These are phyloP conservation scores for Nemophila menziesii DNA, from an alignment of 257 asterid species.

Conservation along the genomic window DNA sequence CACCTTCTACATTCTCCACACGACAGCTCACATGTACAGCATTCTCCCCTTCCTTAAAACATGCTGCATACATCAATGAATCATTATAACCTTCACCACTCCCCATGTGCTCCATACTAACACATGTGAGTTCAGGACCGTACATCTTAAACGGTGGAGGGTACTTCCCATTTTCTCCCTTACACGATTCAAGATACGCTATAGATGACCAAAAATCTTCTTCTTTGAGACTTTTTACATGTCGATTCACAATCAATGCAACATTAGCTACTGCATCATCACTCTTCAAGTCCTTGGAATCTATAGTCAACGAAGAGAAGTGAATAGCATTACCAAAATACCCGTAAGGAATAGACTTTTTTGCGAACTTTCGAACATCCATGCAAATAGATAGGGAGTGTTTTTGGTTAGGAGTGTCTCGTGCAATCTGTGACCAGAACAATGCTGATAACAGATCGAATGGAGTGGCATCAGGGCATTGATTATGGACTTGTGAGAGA, in stretches of 20 bases:
- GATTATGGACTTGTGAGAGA: constrained; percentile 17
- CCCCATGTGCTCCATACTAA: constrained; percentile 22
- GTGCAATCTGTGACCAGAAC: constrained; percentile 36
- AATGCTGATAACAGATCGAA: constrained; percentile 41
- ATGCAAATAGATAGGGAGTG: constrained; percentile 26
- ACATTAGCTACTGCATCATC: constrained; percentile 15
- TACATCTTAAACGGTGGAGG: constrained; percentile 15
- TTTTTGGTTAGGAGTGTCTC: background rate
- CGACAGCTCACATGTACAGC: constrained; percentile 38
- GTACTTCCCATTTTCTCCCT: constrained; percentile 8
- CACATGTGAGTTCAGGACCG: constrained; percentile 28
- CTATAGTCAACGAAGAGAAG: constrained; percentile 21
- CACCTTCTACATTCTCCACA: constrained; percentile 35
- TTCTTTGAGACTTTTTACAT: constrained; percentile 14
- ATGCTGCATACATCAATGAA: constrained; percentile 23
- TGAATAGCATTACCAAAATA: constrained; percentile 43
- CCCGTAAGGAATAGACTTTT: constrained; percentile 13
- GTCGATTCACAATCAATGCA: constrained; percentile 19
- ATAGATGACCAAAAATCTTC: constrained; percentile 15
- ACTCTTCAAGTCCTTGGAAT: constrained; percentile 11
- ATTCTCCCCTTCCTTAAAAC: constrained; percentile 28
- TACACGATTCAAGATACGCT: constrained; percentile 10
- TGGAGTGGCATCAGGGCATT: constrained; percentile 44
- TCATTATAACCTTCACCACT: constrained; percentile 17
- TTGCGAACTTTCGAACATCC: constrained; percentile 24